phyloP scores from a whole-genome alignment of 345 rosid species.

The Lepidium africanum region DNA sequence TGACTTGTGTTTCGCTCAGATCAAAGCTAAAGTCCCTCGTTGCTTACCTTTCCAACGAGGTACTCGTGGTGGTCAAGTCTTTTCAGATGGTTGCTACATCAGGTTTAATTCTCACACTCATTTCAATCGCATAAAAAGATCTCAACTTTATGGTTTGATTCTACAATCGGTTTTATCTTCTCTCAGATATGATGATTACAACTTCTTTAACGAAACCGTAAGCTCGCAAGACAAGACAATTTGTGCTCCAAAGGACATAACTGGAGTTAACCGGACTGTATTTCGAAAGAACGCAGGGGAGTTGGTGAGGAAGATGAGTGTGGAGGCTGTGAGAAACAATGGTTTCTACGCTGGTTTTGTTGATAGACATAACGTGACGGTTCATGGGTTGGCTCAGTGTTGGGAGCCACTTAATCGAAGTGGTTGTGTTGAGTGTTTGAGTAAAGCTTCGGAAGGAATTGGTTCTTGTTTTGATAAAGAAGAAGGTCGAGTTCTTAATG shows the following conservation, averaged over 20 bases:
- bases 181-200: conserved; percentile 50
- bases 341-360: conserved; percentile 62
- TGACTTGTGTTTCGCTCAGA: conserved; percentile 68
- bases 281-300: conserved; percentile 39
- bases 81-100: conserved; percentile 66
- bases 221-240: conserved; percentile 32
- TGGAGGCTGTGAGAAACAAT: conserved; percentile 37
- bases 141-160: not conserved
- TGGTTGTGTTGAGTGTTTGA: conserved; percentile 49
- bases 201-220: conserved; percentile 55
- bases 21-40: conserved; percentile 58
- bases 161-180: not conserved
- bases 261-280: conserved; percentile 43
- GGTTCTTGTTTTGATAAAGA: conserved; percentile 42
- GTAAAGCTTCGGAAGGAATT: conserved; percentile 33
- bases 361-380: conserved; percentile 43
- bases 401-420: conserved; percentile 51
- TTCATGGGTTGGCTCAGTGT: conserved; percentile 88
- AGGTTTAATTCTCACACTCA: conserved; percentile 25
- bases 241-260: conserved; percentile 38
- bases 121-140: not conserved
- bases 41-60: conserved; percentile 67
- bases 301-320: conserved; percentile 53
- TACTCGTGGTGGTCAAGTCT: conserved; percentile 66
- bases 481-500: conserved; percentile 65